Evolutionary conservation across 495 filamentous ascomycete genomes (phyloP).

Genomic region (Astrocystis sublimbata): DNA sequence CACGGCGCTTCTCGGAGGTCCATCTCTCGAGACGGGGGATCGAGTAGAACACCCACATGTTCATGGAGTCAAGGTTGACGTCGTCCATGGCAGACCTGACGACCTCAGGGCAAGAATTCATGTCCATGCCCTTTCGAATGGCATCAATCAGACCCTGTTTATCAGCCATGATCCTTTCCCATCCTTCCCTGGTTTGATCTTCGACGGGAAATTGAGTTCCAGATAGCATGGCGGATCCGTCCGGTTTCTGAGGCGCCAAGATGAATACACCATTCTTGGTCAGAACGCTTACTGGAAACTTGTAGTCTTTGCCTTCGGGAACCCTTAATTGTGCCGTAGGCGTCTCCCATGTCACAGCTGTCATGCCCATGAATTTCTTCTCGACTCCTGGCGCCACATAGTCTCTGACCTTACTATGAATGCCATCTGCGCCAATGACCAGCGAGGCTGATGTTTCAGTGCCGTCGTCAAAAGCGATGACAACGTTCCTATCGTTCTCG

Average conservation of each 20-base stretch:
- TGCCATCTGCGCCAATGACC: slow-evolving; percentile 51
- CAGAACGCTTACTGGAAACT: slow-evolving; percentile 45
- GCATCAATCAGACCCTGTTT: slow-evolving; percentile 18
- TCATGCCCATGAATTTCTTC: slow-evolving; percentile 19
- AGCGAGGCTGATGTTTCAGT: slow-evolving; percentile 31
- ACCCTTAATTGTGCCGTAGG: slow-evolving; percentile 15
- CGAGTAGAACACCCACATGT: slow-evolving; percentile 26
- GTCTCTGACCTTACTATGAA: slow-evolving; percentile 46
- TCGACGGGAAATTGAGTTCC: slow-evolving; percentile 37
- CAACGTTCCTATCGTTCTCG: slow-evolving; percentile 36
- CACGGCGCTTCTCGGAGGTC: slow-evolving; percentile 29
- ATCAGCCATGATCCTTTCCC: slow-evolving; percentile 17
- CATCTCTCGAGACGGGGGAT: slow-evolving; percentile 30
- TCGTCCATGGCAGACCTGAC: slow-evolving; percentile 16
- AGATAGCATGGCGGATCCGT: slow-evolving; percentile 46
- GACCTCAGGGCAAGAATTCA: slow-evolving; percentile 16
- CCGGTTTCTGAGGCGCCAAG: slow-evolving; percentile 45
- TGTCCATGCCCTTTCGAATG: background rate
- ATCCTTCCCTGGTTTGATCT: slow-evolving; percentile 16
- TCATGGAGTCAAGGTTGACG: slow-evolving; percentile 22
- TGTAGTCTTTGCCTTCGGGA: slow-evolving; percentile 30
- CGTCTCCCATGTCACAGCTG: slow-evolving; percentile 18
- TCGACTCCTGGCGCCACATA: slow-evolving; percentile 14
- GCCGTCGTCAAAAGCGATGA: slow-evolving; percentile 45
- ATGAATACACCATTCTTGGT: slow-evolving; percentile 46